A percentile compares a stretch with the other conserved stretches of the same genome.
Evolutionary conservation across 768 basidiomycete genomes (phyloP).

Genomic region (Cyclocybe cylindracea): DNA sequence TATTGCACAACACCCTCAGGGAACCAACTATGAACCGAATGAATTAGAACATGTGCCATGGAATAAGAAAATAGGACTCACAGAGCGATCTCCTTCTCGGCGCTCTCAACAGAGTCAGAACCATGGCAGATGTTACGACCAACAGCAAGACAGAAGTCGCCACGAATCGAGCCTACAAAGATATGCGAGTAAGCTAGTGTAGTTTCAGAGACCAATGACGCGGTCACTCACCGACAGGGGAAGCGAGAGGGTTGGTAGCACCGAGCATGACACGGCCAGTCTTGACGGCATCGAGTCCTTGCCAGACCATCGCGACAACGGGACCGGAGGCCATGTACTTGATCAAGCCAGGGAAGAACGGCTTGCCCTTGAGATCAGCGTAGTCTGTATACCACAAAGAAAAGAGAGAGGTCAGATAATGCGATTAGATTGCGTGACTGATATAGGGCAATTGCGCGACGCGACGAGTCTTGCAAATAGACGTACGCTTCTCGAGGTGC

Average conservation of each 20-base stretch:
- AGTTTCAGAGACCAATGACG: background rate
- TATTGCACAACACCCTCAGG: constrained; percentile 82
- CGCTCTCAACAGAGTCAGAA: constrained; percentile 85
- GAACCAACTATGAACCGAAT: constrained; percentile 72
- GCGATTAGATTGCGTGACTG: constrained; percentile 9
- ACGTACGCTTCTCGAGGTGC: constrained; percentile 89
- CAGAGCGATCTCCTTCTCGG: constrained; percentile 94
- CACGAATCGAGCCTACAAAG: constrained; percentile 84
- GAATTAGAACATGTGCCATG: background rate
- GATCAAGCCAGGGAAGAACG: constrained; percentile 96
- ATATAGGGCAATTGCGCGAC: background rate
- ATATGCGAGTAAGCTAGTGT: constrained; percentile 1
- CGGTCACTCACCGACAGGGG: constrained; percentile 67
- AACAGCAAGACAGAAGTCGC: constrained; percentile 91
- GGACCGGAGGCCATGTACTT: constrained; percentile 96
- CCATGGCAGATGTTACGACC: constrained; percentile 96
- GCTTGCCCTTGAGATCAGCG: constrained; percentile 89
- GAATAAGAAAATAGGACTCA: constrained; percentile 38
- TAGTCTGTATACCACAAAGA: constrained; percentile 63
- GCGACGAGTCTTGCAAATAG: background rate
- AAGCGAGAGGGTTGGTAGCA: constrained; percentile 93
- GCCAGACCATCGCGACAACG: constrained; percentile 94
- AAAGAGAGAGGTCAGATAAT: constrained; percentile 9
- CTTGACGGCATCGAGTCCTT: constrained; percentile 93
- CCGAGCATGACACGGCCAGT: constrained; percentile 96